Base-by-base conservation (phyloP, 441 rosid genomes). In the Adansonia gregorii region DNA sequence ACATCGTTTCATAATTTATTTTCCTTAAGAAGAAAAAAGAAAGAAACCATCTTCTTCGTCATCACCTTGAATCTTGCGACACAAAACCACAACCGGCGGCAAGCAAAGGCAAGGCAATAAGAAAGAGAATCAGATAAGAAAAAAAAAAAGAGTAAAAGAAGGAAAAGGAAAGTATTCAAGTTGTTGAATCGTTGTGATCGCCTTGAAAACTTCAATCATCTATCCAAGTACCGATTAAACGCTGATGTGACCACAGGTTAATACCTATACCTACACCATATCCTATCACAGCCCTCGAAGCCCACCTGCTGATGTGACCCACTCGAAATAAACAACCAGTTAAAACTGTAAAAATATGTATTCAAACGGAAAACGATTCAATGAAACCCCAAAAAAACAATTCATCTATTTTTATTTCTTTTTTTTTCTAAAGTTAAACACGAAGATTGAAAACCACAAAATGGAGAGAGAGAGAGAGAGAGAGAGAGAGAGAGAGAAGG, bases 301-400 rank as follows among this genome's bases (percentile, higher is more conserved):
- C 81, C 85, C 93, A 93, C 94, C 92, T 91, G 98, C 85, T 90
- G 92, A 88, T 92, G 95, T 93, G 99, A 92, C 99, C 98, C 94
- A 92, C 97, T 88, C 82, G 12, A 83, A 86, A 87, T 83, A 82
- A 88, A 89, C 97, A 86, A 67, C 83, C 88, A 88, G 93, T 93
- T 83, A 82, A 85, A 87, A 79, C 87, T 82, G 90, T 82, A 75
- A 80, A 83, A 78, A 55, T 39, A 70, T 77, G 41, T 48, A 72
- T 56, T 22, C 15, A 69, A 12, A 35, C 4, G 41, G 41, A 35
- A 35, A 35, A 35, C 41, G 41, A 35, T 35, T 35, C 41, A 35
- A 35, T 35, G 41, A 35, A 35, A 5, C 41, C 41, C 41, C 41
- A 8, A 58, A 59, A 43, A 68, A 49, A 22, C 15, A 17, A 46